Conservation (phyloP, 1,284 basidiomycete genomes). For the Taiwanofungus camphoratus region DNA sequence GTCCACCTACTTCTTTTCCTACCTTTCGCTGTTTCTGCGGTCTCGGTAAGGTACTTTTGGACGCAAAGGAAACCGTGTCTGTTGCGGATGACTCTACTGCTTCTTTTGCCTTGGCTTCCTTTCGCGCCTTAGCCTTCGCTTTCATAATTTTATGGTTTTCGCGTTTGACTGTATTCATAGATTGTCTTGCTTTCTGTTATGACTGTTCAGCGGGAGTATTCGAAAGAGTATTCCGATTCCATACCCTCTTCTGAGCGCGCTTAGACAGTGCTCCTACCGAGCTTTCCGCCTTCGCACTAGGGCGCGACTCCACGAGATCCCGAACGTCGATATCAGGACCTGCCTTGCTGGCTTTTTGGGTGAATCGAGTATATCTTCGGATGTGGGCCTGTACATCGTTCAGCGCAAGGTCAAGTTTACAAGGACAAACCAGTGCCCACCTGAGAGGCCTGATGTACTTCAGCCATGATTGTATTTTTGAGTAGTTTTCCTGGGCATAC, state of each 20-base stretch:
- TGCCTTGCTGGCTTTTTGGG: slow-evolving; percentile 30
- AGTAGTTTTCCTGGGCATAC: slow-evolving; percentile 72
- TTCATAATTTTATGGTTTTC: slow-evolving; percentile 32
- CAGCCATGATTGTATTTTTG: slow-evolving; percentile 57
- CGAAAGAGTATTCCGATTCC: slow-evolving; percentile 10
- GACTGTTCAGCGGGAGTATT: not conserved
- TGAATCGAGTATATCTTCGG: slow-evolving; percentile 51
- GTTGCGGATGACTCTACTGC: not conserved
- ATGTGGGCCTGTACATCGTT: slow-evolving; percentile 47
- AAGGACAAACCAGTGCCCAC: slow-evolving; percentile 44
- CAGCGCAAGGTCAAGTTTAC: too few species aligned
- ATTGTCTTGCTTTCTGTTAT: slow-evolving; percentile 37
- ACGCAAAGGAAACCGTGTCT: not conserved
- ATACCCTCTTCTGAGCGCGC: slow-evolving; percentile 51
- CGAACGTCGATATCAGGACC: slow-evolving; percentile 42
- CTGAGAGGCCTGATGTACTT: slow-evolving; percentile 58
- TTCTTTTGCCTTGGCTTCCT: slow-evolving; percentile 14
- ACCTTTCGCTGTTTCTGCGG: slow-evolving; percentile 28
- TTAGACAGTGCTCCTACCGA: slow-evolving; percentile 35
- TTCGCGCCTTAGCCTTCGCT: slow-evolving; percentile 20
- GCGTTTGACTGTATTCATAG: slow-evolving; percentile 34
- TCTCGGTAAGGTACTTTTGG: slow-evolving; percentile 7
- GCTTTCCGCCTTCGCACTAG: slow-evolving; percentile 8
- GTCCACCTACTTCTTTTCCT: not conserved
- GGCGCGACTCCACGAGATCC: slow-evolving; percentile 36